phyloP scores from a whole-genome alignment of 1,139 yeast species.

The Pichia sp. region DNA sequence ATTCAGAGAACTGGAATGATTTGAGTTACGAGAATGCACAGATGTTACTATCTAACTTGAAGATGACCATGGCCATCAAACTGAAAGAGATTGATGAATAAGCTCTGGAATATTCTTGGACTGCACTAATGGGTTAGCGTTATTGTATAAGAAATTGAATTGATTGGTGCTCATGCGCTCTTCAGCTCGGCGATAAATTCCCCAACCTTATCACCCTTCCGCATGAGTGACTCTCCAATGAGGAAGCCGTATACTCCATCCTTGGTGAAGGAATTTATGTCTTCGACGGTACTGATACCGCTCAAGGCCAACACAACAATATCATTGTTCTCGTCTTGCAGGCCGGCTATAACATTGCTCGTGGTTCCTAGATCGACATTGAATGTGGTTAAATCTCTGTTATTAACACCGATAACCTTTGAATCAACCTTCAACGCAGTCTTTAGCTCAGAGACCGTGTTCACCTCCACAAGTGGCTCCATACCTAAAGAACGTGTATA shows the following conservation, averaged over 20 bases:
- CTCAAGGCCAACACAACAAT: slow-evolving; percentile 78
- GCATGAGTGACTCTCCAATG: slow-evolving; percentile 95
- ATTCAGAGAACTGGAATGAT: too few relatives aligned
- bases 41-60: too few relatives aligned
- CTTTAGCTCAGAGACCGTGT: slow-evolving; percentile 62
- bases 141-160: too few relatives aligned
- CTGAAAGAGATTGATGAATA: too few relatives aligned
- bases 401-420: slow-evolving; percentile 86
- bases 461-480: slow-evolving; percentile 96
- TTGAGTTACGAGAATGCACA: too few relatives aligned
- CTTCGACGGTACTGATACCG: slow-evolving; percentile 67
- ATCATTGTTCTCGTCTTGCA: slow-evolving; percentile 19
- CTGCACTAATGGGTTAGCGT: too few relatives aligned
- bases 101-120: too few relatives aligned
- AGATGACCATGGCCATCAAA: too few relatives aligned
- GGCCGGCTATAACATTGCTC: slow-evolving; percentile 52
- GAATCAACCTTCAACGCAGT: slow-evolving; percentile 67
- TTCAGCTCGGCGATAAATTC: slow-evolving; percentile 22
- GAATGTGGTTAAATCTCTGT: slow-evolving; percentile 87
- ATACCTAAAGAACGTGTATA: slow-evolving; percentile 69
- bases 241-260: slow-evolving; percentile 84
- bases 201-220: slow-evolving; percentile 35
- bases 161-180: too few relatives aligned
- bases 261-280: slow-evolving; percentile 61
- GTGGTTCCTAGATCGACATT: slow-evolving; percentile 84